A percentile compares a stretch with the other conserved stretches of the same genome.
phyloP scores from a whole-genome alignment of 2,329 filamentous ascomycete species.

The Clarireedia hainanense region DNA sequence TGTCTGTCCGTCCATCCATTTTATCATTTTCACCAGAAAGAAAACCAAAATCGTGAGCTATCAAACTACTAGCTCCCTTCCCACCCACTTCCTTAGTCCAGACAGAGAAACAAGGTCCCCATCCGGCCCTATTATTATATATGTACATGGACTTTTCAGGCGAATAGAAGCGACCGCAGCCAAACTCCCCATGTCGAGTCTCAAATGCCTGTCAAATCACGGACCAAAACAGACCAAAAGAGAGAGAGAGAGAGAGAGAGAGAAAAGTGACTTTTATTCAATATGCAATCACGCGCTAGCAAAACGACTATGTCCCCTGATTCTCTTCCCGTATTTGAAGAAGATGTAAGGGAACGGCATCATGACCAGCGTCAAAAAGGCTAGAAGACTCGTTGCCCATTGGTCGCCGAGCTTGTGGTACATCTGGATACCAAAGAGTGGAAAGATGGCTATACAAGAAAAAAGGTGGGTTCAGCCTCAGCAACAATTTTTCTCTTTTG shows the following conservation, averaged over 20 bases:
- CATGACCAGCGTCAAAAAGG: constrained; percentile 53
- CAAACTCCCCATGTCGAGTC: neutral
- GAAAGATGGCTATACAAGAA: constrained; percentile 53
- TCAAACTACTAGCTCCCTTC: neutral
- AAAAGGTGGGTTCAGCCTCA: constrained; percentile 14
- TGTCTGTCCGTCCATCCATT: too few relatives aligned
- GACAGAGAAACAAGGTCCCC: too few relatives aligned
- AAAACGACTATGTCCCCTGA: constrained; percentile 48
- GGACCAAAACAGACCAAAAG: too few relatives aligned
- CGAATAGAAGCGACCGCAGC: neutral
- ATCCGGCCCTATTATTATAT: neutral
- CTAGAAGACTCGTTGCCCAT: constrained; percentile 58
- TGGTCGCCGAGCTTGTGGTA: constrained; percentile 61
- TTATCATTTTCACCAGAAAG: too few relatives aligned
- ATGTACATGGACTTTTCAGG: neutral
- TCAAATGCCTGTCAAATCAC: neutral
- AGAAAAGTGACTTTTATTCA: too few relatives aligned
- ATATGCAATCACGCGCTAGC: constrained; percentile 28
- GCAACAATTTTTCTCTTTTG: neutral
- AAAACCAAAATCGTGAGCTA: too few relatives aligned
- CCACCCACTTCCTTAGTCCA: neutral
- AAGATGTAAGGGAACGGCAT: constrained; percentile 58
- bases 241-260: too few relatives aligned
- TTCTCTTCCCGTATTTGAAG: constrained; percentile 50
- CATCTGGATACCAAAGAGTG: constrained; percentile 67